A percentile compares a stretch with the other conserved stretches of the same genome.
Conservation (phyloP, 2,329 filamentous ascomycete genomes). For the Alternaria sp. region DNA sequence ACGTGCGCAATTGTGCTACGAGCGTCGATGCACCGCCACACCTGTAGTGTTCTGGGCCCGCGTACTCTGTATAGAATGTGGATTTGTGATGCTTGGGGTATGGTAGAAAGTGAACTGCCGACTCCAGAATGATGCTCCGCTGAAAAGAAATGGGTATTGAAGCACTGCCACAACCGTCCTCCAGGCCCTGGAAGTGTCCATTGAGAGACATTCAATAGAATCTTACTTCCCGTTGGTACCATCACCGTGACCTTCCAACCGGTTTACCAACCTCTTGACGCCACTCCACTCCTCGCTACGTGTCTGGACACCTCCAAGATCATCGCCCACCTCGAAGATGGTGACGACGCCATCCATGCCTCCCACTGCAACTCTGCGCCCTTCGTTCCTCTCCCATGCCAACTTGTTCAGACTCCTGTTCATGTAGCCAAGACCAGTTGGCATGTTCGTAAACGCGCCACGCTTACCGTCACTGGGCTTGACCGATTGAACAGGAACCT, state of each 20-base stretch:
- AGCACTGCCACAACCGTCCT: not conserved
- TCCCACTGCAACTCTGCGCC: constrained; percentile 84
- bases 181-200: not conserved
- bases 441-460: constrained; percentile 45
- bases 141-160: constrained; percentile 3
- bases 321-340: constrained; percentile 87
- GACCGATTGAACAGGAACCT: constrained; percentile 86
- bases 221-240: constrained; percentile 31
- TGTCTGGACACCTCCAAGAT: constrained; percentile 84
- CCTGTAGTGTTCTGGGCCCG: not conserved
- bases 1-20: not conserved
- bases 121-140: constrained; percentile 2
- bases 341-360: constrained; percentile 90
- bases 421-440: constrained; percentile 64
- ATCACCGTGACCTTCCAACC: constrained; percentile 63
- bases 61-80: not conserved
- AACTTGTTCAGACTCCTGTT: constrained; percentile 92
- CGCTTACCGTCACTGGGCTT: constrained; percentile 65
- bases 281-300: constrained; percentile 90
- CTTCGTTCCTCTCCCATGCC: constrained; percentile 90
- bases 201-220: not conserved
- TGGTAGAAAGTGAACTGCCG: not conserved
- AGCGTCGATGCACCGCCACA: not conserved
- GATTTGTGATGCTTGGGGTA: not conserved
- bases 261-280: constrained; percentile 86